Percentiles rank a stretch among this genome's conserved stretches.
phyloP scores from a whole-genome alignment of 208 protist genomes.

The Leishmania guyanensis region DNA sequence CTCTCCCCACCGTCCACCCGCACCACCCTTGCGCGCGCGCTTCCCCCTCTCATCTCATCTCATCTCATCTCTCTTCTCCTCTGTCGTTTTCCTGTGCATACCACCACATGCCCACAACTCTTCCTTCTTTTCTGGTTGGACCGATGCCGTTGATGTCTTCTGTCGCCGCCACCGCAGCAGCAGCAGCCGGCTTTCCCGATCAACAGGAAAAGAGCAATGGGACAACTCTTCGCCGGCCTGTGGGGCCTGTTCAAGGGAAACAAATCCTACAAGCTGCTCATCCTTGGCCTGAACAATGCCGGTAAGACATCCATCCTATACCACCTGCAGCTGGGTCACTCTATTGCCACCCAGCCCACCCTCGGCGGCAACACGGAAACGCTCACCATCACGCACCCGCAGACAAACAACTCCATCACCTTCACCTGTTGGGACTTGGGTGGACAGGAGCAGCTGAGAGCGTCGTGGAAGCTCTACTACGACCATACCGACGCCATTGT shows the following conservation, averaged over 20 bases:
- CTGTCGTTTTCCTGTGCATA: background rate
- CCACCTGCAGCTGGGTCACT: slow-evolving; percentile 96
- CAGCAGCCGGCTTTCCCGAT: background rate
- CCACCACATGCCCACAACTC: background rate
- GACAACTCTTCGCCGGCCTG: slow-evolving; percentile 64
- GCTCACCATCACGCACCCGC: slow-evolving; percentile 97
- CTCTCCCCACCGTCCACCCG: background rate
- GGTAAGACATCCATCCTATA: slow-evolving; percentile 99
- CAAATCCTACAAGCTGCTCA: slow-evolving; percentile 89
- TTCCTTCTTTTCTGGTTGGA: background rate
- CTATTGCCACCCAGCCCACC: slow-evolving; percentile 97
- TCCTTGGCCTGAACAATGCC: slow-evolving; percentile 96
- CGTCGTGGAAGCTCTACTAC: slow-evolving; percentile 97
- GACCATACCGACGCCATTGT: slow-evolving; percentile 94
- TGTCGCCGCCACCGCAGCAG: background rate
- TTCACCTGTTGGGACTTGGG: slow-evolving; percentile 98
- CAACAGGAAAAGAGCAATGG: slow-evolving; percentile 40
- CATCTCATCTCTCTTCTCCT: background rate
- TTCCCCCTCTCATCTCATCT: background rate
- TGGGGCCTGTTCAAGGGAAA: slow-evolving; percentile 62
- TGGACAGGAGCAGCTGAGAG: slow-evolving; percentile 92
- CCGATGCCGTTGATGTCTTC: background rate
- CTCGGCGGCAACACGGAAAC: slow-evolving; percentile 97
- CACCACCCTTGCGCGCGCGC: background rate
- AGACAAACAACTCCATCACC: slow-evolving; percentile 64